A percentile compares a stretch with the other conserved stretches of the same genome.
These are phyloP conservation scores for Populus hybrid DNA, from an alignment of 441 rosid species.

Conservation along the genomic window DNA sequence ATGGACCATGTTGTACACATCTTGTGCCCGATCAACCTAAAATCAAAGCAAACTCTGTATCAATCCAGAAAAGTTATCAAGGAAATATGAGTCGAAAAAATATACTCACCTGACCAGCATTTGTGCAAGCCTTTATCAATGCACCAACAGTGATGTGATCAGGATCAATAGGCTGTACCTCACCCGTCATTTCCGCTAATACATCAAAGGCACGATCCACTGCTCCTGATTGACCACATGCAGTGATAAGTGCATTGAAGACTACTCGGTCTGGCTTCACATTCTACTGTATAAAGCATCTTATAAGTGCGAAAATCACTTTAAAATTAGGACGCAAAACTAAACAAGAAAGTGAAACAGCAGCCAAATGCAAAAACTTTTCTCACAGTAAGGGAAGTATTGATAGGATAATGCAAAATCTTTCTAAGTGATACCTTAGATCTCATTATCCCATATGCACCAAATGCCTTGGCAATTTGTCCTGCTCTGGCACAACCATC, in stretches of 20 bases:
- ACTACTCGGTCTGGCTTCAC: slow-evolving; percentile 99
- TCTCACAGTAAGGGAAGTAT: neutral
- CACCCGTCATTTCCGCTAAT: slow-evolving; percentile 85
- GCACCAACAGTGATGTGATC: slow-evolving; percentile 91
- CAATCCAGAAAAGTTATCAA: slow-evolving; percentile 6
- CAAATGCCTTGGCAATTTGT: slow-evolving; percentile 96
- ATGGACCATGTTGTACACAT: slow-evolving; percentile 76
- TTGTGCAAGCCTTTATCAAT: slow-evolving; percentile 78
- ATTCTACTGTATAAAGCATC: slow-evolving; percentile 80
- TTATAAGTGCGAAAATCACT: slow-evolving; percentile 37
- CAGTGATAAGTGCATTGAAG: slow-evolving; percentile 92
- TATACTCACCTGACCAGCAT: slow-evolving; percentile 75
- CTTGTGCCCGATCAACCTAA: slow-evolving; percentile 73
- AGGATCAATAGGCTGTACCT: slow-evolving; percentile 84
- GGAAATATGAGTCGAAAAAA: slow-evolving; percentile 13
- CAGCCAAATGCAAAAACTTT: slow-evolving; percentile 3
- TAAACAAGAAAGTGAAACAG: slow-evolving; percentile 6
- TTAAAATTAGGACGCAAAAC: slow-evolving; percentile 18
- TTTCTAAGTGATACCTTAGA: slow-evolving; percentile 60
- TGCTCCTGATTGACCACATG: slow-evolving; percentile 95
- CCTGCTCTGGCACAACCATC: slow-evolving; percentile 98
- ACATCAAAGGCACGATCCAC: slow-evolving; percentile 97
- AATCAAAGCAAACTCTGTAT: slow-evolving; percentile 25
- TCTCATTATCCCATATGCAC: slow-evolving; percentile 96
- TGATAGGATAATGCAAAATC: neutral